Conservation (phyloP, 208 protist genomes). For the Naegleria gruberi region DNA sequence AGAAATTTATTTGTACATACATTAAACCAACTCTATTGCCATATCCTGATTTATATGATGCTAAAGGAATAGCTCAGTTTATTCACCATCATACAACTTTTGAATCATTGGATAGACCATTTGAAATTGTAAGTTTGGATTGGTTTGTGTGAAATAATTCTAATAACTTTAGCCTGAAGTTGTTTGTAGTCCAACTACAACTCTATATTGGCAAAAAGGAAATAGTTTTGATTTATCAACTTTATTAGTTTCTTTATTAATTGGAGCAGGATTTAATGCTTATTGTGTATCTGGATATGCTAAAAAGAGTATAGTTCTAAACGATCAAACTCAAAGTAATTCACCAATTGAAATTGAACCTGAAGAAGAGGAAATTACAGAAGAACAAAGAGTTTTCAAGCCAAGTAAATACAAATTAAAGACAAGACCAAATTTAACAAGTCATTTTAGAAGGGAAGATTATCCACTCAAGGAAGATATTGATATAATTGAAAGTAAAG, state of each 20-base stretch:
- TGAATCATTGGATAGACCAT: constrained; percentile 57
- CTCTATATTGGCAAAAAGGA: constrained; percentile 68
- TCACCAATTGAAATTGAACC: constrained; percentile 49
- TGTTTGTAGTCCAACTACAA: constrained; percentile 68
- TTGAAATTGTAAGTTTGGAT: constrained; percentile 38
- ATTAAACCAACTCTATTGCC: constrained; percentile 64
- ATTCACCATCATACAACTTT: constrained; percentile 69
- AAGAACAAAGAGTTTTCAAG: constrained; percentile 38
- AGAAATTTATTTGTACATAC: constrained; percentile 78
- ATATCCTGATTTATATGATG: constrained; percentile 66
- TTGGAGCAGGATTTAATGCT: constrained; percentile 66
- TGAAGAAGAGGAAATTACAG: constrained; percentile 58
- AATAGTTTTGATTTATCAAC: constrained; percentile 69
- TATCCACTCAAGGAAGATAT: constrained; percentile 12
- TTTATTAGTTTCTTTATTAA: background rate
- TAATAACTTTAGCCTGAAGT: constrained; percentile 36
- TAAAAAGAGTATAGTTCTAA: constrained; percentile 52
- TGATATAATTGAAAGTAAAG: constrained; percentile 21
- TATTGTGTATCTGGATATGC: constrained; percentile 79
- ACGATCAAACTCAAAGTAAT: constrained; percentile 50
- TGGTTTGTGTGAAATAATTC: background rate
- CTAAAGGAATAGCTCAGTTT: constrained; percentile 52
- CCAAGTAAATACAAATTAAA: constrained; percentile 51
- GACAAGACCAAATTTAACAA: constrained; percentile 50
- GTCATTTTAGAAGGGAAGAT: constrained; percentile 45